A percentile compares a stretch with the other conserved stretches of the same genome.
Evolutionary conservation across 768 basidiomycete genomes (phyloP).

Genomic region (Clitopilus passeckerianus): DNA sequence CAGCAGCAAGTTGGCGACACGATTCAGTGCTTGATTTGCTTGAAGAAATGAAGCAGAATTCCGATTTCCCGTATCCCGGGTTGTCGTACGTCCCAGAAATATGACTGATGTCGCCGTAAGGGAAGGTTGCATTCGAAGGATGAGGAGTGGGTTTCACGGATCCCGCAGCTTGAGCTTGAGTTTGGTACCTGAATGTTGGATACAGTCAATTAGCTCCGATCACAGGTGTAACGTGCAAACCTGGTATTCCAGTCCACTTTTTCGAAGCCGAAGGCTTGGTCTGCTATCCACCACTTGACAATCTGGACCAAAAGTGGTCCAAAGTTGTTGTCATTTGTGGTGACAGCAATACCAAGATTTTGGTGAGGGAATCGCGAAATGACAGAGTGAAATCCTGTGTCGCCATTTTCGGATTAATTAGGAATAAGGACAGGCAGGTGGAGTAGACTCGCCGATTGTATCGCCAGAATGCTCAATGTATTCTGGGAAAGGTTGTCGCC

Average conservation of each 20-base stretch:
- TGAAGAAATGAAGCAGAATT: conserved; percentile 13
- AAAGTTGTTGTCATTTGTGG: conserved; percentile 18
- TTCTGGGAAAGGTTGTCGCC: background rate
- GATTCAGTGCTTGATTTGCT: background rate
- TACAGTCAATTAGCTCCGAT: background rate
- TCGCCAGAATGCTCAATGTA: background rate
- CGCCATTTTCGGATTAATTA: background rate
- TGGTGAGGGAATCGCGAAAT: conserved; percentile 11
- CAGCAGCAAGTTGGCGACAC: conserved; percentile 11
- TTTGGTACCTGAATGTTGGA: background rate
- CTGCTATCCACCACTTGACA: conserved; percentile 18
- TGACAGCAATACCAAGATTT: conserved; percentile 19
- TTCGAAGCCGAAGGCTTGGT: conserved; percentile 15
- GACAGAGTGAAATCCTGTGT: conserved; percentile 8
- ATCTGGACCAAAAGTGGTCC: conserved; percentile 11
- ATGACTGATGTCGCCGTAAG: conserved; percentile 7
- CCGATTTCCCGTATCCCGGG: conserved; percentile 12
- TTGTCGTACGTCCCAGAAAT: conserved; percentile 12
- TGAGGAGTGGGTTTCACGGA: conserved; percentile 7
- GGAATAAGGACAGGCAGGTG: background rate
- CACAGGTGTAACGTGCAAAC: conserved; percentile 3
- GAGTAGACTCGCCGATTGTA: background rate
- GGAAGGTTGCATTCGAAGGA: conserved; percentile 9
- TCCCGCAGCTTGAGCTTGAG: background rate
- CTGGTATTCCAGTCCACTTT: conserved; percentile 19